Evolutionary conservation across 345 rosid genomes (phyloP), one percentile per base, ranked within the genome.

Genomic region (Lepidium africanum): DNA sequence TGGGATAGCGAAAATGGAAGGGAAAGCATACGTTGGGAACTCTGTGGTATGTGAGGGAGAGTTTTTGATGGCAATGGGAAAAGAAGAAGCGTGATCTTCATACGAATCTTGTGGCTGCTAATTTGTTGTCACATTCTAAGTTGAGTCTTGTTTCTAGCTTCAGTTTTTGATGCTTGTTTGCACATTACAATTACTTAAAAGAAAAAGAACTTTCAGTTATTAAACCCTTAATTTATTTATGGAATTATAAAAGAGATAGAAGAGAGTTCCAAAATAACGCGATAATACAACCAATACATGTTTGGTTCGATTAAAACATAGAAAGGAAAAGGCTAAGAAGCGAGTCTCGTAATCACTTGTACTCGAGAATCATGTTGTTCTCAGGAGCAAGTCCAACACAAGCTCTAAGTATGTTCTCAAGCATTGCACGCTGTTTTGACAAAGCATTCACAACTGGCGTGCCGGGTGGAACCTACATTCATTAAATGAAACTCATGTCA

Each of bases 361-460:
- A 94, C 56, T 94, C 99, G 84, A 94, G 81, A 64, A 91, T 94
- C 99, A 94, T 94, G 86, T 94, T 91, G 87, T 91, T 94, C 81
- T 94, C 99, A 0, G 99, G 99, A 69, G 99, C 83, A 85, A 94
- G 79, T 11, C 99, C 99, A 51, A 91, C 79, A 69, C 99, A 94
- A 65, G 97, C 97, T 81, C 99, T 83, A 75, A 91, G 70, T 62
- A 91, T 86, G 83, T 94, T 94, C 96, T 94, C 97, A 39, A 91
- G 91, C 99, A 94, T 94, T n/a, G 99, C 97, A 12, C 99, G 84
- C 81, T 94, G 99, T 82, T 94, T 94, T 9, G 99, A 78, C 76
- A 94, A 82, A 9, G 99, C 99, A 40, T 94, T 94, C 81, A 94
- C 99, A 76, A 94, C 97, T 5, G 97, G 97, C 15, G 97, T 89